phyloP scores from a whole-genome alignment of 73 alveolate species.

The Loxodes magnus region DNA sequence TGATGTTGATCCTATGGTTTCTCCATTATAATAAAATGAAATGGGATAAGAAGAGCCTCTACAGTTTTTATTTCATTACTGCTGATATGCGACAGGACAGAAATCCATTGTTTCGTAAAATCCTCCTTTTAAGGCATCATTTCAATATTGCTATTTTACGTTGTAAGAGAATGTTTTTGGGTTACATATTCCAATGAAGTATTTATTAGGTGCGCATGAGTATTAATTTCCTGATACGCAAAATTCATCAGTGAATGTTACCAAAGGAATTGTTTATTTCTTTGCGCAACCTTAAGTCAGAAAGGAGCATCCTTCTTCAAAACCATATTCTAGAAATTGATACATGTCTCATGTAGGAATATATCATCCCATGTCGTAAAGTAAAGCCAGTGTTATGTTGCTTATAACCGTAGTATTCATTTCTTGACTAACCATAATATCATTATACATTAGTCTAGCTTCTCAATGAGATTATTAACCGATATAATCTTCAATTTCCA shows the following conservation, averaged over 20 bases:
- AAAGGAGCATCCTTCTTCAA: conserved; percentile 35
- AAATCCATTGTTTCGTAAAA: background rate
- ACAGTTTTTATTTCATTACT: conserved; percentile 22
- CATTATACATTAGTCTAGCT: conserved; percentile 41
- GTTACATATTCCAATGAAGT: too few species aligned
- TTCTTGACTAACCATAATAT: conserved; percentile 25
- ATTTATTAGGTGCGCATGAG: too few species aligned
- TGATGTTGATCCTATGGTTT: too few species aligned
- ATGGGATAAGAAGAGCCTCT: too few species aligned
- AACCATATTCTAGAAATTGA: conserved; percentile 30
- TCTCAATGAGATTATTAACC: conserved; percentile 48
- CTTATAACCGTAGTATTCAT: conserved; percentile 17
- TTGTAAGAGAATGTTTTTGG: too few species aligned
- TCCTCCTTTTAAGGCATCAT: conserved; percentile 16
- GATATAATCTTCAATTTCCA: conserved; percentile 31
- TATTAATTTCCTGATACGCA: too few species aligned
- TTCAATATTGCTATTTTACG: conserved; percentile 8
- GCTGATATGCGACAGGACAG: conserved; percentile 14
- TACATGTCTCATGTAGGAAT: conserved; percentile 19
- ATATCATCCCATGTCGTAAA: conserved; percentile 45
- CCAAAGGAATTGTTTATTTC: too few species aligned
- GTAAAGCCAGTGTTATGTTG: conserved; percentile 38
- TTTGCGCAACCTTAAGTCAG: conserved; percentile 13
- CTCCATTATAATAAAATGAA: too few species aligned
- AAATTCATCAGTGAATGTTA: too few species aligned